A percentile compares a stretch with the other conserved stretches of the same genome.
Evolutionary conservation across 495 filamentous ascomycete genomes (phyloP).

Genomic region (Stereocaulon alpinum): DNA sequence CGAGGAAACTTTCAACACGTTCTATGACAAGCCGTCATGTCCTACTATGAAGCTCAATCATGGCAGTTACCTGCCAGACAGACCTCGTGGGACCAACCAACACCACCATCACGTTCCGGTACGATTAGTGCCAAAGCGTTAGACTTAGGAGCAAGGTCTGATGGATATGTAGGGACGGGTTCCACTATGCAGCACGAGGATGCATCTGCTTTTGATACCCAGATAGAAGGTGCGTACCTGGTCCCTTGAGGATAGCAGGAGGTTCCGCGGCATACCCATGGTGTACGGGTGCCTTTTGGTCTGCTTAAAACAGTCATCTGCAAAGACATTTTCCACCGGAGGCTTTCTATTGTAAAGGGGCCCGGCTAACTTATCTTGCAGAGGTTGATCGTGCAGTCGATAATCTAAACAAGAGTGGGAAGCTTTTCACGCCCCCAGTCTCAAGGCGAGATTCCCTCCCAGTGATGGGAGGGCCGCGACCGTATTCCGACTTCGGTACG

Average conservation of each 20-base stretch:
- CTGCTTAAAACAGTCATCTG: neutral
- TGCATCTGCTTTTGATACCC: slow-evolving; percentile 66
- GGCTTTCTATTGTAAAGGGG: slow-evolving; percentile 1
- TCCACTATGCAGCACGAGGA: slow-evolving; percentile 72
- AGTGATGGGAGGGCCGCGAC: slow-evolving; percentile 50
- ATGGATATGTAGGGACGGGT: slow-evolving; percentile 52
- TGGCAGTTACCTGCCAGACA: slow-evolving; percentile 59
- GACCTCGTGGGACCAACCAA: slow-evolving; percentile 73
- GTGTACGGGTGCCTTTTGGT: neutral
- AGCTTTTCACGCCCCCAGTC: slow-evolving; percentile 59
- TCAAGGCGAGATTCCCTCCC: slow-evolving; percentile 82
- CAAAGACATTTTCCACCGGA: neutral
- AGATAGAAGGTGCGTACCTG: slow-evolving; percentile 72
- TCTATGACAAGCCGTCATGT: slow-evolving; percentile 43
- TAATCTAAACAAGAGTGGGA: slow-evolving; percentile 91
- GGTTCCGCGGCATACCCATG: neutral
- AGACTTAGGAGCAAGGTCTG: slow-evolving; percentile 15
- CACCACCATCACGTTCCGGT: slow-evolving; percentile 82
- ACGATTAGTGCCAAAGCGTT: slow-evolving; percentile 22
- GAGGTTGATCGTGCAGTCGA: slow-evolving; percentile 95
- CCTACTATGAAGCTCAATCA: slow-evolving; percentile 83
- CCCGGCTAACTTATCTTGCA: slow-evolving; percentile 27
- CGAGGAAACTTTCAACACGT: neutral
- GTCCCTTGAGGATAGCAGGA: neutral
- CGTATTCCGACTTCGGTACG: slow-evolving; percentile 50